Conservation (phyloP, 495 filamentous ascomycete genomes). For the Viridothelium virens region DNA sequence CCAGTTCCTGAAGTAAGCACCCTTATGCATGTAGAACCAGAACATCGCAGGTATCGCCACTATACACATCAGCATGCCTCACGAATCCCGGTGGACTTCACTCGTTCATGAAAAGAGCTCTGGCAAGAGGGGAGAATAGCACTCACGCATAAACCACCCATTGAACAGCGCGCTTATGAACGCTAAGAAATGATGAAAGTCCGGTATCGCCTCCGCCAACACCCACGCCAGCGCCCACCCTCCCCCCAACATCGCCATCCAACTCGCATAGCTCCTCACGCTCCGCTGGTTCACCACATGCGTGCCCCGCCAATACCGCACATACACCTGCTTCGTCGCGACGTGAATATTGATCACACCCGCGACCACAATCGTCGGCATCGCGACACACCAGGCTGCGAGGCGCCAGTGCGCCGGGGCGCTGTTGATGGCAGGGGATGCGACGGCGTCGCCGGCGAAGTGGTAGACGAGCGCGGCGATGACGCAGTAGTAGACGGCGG, state of each 20-base stretch:
- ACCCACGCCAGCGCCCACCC: constrained; percentile 28
- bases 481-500: constrained; percentile 51
- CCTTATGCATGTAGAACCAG: constrained; percentile 14
- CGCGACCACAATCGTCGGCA: constrained; percentile 62
- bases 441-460: constrained; percentile 58
- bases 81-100: too few species aligned
- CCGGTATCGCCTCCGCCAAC: constrained; percentile 32
- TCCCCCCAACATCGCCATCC: constrained; percentile 26
- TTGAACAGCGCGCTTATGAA: constrained; percentile 29
- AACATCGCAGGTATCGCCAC: constrained; percentile 10
- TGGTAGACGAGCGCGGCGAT: constrained; percentile 63
- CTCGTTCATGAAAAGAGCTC: too few species aligned
- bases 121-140: background rate
- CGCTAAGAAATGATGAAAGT: constrained; percentile 30
- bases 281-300: constrained; percentile 24
- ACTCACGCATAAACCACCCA: constrained; percentile 19
- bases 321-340: constrained; percentile 39
- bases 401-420: constrained; percentile 55
- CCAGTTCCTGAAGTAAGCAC: constrained; percentile 9
- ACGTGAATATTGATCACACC: constrained; percentile 68
- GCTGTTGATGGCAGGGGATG: constrained; percentile 60
- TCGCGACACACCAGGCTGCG: constrained; percentile 69
- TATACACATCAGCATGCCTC: background rate
- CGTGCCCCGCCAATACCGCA: constrained; percentile 20
- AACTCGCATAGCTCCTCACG: constrained; percentile 23